Evolutionary conservation across 306 rosid species (phyloP), one percentile per base, ranked within the genome.

Genomic region (Begonia masoniana): DNA sequence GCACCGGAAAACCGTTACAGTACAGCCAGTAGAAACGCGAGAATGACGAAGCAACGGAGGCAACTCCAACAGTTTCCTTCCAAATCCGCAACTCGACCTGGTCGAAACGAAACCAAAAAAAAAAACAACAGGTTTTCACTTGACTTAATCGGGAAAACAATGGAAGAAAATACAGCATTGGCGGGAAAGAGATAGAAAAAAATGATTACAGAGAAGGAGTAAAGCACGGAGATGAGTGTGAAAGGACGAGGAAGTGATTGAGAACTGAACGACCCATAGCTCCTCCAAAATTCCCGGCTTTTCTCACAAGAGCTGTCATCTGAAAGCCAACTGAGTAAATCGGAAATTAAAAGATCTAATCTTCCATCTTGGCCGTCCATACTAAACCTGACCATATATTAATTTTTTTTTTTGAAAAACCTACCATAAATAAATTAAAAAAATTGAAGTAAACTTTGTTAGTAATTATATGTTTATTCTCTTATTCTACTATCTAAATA

Each of bases 211-310:
- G 60, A 24, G n/a, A n/a, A n/a, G 74, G 65, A 3, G 70, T 49
- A 8, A 73, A 54, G 50, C 68, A 69, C 2, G 85, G 76, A 41
- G 69, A 62, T 12, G 72, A 73, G 13, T 12, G 47, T 23, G 91
- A 73, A 60, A 78, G 74, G 46, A 59, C 61, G 62, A 74, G 64
- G 61, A 74, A 66, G 52, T 77, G 73, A 10, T 81, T 71, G 62
- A 81, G 64, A 58, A 66, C 62, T 3, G 77, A 51, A 52, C 76
- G 68, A 61, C 91, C 68, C 91, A 82, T 82, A 31, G 39, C 39
- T 31, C 39, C 39, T 31, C 39, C 4, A 9, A 31, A 3, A 31
- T 31, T 31, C 39, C 39, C 39, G 39, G 39, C 39, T 31, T 31
- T 31, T 31, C 39, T 31, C 39, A 31, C 9, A 21, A 6, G 39